A percentile compares a stretch with the other conserved stretches of the same genome.
Evolutionary conservation across 371 early-diverging fungal species (phyloP).

Genomic region (Mortierella sp.): DNA sequence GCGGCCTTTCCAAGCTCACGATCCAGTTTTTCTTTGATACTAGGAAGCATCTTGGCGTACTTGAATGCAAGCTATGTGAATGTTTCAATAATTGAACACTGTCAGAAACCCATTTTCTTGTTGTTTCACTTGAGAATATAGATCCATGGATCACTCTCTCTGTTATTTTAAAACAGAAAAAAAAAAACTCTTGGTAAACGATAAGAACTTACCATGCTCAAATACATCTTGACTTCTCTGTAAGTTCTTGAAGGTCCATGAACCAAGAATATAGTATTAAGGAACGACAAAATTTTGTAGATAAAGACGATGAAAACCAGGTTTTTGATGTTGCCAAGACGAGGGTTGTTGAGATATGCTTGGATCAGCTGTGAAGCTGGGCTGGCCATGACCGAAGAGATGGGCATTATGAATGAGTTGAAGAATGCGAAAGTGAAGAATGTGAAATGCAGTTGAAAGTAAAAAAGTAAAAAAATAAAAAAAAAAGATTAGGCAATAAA

Average conservation of each 20-base stretch:
- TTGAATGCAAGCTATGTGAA: conserved; percentile 65
- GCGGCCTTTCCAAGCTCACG: conserved; percentile 77
- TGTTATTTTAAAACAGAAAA: background rate
- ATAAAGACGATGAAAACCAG: conserved; percentile 71
- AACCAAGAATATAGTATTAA: conserved; percentile 67
- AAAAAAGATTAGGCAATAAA: background rate
- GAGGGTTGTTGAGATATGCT: conserved; percentile 57
- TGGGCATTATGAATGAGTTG: conserved; percentile 33
- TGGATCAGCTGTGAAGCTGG: conserved; percentile 49
- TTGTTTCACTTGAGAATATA: too few relatives aligned
- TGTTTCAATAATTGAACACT: background rate
- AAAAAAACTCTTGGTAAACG: background rate
- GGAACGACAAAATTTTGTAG: conserved; percentile 63
- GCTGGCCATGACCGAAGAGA: conserved; percentile 37
- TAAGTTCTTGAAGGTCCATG: conserved; percentile 68
- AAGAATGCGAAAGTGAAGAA: background rate
- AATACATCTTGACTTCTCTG: conserved; percentile 61
- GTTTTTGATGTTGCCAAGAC: conserved; percentile 65
- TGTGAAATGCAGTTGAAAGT: background rate
- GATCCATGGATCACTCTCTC: too few relatives aligned
- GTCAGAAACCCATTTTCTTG: background rate
- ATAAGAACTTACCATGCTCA: conserved; percentile 56
- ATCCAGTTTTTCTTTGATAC: conserved; percentile 68
- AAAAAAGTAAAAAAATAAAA: background rate
- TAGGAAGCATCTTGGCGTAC: conserved; percentile 68